phyloP scores from a whole-genome alignment of 176 grass and related monocot species.

The Eragrostis curvula region DNA sequence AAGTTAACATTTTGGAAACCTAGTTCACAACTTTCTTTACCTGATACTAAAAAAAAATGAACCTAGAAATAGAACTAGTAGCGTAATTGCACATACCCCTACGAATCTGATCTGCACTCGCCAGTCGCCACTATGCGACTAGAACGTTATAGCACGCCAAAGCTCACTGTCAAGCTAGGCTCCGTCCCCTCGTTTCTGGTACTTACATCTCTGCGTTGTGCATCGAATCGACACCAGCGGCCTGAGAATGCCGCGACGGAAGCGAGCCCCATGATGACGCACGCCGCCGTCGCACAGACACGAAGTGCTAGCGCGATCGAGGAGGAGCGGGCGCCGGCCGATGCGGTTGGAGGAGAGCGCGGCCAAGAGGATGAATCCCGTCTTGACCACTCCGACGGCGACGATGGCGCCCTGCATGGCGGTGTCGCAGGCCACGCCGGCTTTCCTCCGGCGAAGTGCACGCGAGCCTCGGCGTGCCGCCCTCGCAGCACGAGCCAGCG shows the following conservation, averaged over 20 bases:
- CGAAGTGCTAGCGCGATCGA: conserved; percentile 38
- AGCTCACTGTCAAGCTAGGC: no score
- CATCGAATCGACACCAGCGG: neutral
- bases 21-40: no score
- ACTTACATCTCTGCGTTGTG: conserved; percentile 50
- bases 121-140: no score
- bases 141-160: no score
- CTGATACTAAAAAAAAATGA: no score
- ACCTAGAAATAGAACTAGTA: no score
- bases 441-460: conserved; percentile 11
- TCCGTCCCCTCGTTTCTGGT: conserved; percentile 54
- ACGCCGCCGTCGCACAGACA: neutral
- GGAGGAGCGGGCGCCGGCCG: conserved; percentile 47
- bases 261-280: conserved; percentile 7
- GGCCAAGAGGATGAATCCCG: conserved; percentile 30
- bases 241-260: conserved; percentile 42
- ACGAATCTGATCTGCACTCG: no score
- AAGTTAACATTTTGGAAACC: no score
- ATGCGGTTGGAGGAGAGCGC: conserved; percentile 43
- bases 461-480: neutral
- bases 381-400: conserved; percentile 31
- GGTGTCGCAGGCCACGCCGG: conserved; percentile 27
- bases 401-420: conserved; percentile 35
- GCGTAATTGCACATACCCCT: no score
- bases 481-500: neutral